Evolutionary conservation across 345 rosid genomes (phyloP).

Genomic region (Citrus sp.): DNA sequence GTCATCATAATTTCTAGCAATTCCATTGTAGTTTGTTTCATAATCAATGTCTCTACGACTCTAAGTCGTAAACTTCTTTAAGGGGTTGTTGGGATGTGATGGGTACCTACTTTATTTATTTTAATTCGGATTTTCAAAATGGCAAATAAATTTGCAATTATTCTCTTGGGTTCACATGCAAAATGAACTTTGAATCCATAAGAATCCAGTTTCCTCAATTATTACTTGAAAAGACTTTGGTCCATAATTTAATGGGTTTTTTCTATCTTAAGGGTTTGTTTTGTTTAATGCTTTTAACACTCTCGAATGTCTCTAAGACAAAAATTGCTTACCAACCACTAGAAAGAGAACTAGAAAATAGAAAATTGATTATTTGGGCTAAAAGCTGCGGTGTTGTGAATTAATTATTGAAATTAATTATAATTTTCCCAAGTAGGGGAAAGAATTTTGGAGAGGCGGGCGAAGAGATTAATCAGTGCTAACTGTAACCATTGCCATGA

Average conservation of each 20-base stretch:
- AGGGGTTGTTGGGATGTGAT: constrained; percentile 16
- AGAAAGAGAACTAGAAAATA: not conserved
- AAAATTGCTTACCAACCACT: not conserved
- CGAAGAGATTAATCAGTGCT: too few species aligned
- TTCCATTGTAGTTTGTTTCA: not conserved
- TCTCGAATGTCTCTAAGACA: not conserved
- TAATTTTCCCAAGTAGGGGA: too few species aligned
- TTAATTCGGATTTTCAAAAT: not conserved
- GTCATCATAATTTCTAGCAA: not conserved
- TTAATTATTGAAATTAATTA: too few species aligned
- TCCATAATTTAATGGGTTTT: not conserved
- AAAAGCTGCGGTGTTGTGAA: not conserved
- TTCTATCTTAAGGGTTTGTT: not conserved
- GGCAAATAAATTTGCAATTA: not conserved
- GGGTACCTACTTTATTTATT: constrained; percentile 2
- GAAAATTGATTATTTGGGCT: not conserved
- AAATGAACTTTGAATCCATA: not conserved
- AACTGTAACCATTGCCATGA: too few species aligned
- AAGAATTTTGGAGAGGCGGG: too few species aligned
- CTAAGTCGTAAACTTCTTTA: not conserved
- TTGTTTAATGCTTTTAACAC: not conserved
- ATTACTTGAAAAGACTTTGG: constrained; percentile 1
- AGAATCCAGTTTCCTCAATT: not conserved
- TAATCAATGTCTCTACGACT: not conserved
- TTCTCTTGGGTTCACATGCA: constrained; percentile 9